Evolutionary conservation across 441 rosid genomes (phyloP), one percentile per base, ranked within the genome.

Genomic region (Arabidopsis lyrata): DNA sequence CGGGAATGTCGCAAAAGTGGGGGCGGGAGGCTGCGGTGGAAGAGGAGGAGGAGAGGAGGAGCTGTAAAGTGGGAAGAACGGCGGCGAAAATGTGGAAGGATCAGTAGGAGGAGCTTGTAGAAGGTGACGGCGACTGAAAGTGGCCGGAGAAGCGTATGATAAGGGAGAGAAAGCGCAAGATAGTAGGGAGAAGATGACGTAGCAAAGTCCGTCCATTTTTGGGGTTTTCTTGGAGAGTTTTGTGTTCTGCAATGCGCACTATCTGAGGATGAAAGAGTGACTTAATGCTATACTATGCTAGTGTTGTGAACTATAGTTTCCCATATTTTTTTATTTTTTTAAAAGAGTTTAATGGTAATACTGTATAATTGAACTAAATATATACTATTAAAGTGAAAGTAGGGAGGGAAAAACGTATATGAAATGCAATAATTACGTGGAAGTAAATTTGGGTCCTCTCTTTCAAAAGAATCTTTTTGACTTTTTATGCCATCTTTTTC

Each of bases 1-100:
- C 3, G 99, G 99, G 56, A 93, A 93, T 34, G 99, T 87, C 11
- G 90, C 93, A 48, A 76, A 86, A 3, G 83, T 47, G 15, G 91
- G 66, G 0, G 97, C 86, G 9, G 92, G 55, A 3, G 45, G 47
- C 16, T 20, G 82, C 81, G 36, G 91, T 81, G 35, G 91, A 53
- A 8, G 77, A 49, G 63, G 66, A 86, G 54, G 86, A 32, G 74
- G 27, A 7, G 79, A 13, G 0, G 97, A 66, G 4, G 81, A 71
- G 69, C 60, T 68, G 34, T 89, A 88, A 49, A 87, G 34, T 36
- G 81, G 81, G 61, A 77, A 77, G 65, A 77, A 77, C 0, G 80
- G 80, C 1, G 80, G 79, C 6, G 79, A 55, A 12, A 86, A 54
- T 70, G 86, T 42, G 63, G 96, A 71, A 54, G 83, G 74, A 29